Evolutionary conservation across 768 basidiomycete species (phyloP).

Genomic region (Cubamyces lactineus): DNA sequence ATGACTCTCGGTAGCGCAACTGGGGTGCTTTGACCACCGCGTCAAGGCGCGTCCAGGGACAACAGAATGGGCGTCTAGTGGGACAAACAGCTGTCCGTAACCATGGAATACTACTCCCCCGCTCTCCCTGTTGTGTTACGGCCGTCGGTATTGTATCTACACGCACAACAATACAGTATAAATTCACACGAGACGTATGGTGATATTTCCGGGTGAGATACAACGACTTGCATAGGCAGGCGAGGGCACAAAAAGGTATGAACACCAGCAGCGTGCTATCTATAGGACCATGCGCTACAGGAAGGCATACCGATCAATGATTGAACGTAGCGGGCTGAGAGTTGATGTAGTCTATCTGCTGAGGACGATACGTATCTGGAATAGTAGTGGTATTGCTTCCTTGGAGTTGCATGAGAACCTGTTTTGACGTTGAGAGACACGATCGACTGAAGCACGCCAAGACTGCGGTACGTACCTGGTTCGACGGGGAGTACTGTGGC

Average conservation of each 20-base stretch:
- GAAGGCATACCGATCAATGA: not conserved
- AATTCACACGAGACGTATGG: no score
- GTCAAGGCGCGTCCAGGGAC: no score
- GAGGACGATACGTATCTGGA: slow-evolving; percentile 7
- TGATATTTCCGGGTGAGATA: no score
- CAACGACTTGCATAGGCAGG: no score
- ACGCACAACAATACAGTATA: no score
- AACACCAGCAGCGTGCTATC: no score
- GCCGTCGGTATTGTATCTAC: no score
- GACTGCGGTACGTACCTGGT: slow-evolving; percentile 2
- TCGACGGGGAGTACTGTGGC: slow-evolving; percentile 10
- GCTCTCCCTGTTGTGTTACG: no score
- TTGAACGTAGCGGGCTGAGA: slow-evolving; percentile 8
- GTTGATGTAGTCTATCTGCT: slow-evolving; percentile 19
- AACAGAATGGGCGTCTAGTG: slow-evolving; percentile 11
- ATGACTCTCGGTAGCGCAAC: not conserved
- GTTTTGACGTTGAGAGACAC: not conserved
- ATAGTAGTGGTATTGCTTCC: slow-evolving; percentile 9
- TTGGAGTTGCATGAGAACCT: slow-evolving; percentile 18
- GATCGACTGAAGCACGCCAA: not conserved
- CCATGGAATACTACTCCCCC: not conserved
- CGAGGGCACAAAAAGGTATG: no score
- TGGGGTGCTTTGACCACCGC: not conserved
- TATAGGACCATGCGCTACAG: no score
- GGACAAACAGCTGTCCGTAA: not conserved